Evolutionary conservation across 257 asterid genomes (phyloP).

Genomic region (Scutellaria barbata): DNA sequence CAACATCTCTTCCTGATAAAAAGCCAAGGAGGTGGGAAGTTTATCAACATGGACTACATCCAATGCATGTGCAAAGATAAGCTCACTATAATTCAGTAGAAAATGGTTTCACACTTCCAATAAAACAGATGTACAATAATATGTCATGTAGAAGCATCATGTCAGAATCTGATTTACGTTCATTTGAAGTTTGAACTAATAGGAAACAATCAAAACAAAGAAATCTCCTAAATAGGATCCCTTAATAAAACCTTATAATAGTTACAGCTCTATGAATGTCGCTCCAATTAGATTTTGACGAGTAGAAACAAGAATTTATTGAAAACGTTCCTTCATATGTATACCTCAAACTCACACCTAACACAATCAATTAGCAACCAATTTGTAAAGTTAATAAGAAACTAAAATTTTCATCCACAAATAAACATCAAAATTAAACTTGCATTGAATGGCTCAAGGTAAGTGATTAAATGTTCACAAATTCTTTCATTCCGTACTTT

Average conservation of each 20-base stretch:
- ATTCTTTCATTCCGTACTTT: not conserved
- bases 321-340: not conserved
- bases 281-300: not conserved
- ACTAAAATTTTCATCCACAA: not conserved
- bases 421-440: not conserved
- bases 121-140: not conserved
- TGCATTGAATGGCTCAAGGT: slow-evolving; percentile 32
- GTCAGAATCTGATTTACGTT: no score
- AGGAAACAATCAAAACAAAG: slow-evolving; percentile 7
- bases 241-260: not conserved
- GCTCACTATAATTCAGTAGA: slow-evolving; percentile 15
- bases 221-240: not conserved
- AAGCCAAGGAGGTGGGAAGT: slow-evolving; percentile 3
- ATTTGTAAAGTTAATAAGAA: not conserved
- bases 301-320: not conserved
- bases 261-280: not conserved
- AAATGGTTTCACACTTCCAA: not conserved
- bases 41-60: slow-evolving; percentile 17
- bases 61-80: not conserved
- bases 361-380: slow-evolving; percentile 17
- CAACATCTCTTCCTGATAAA: slow-evolving; percentile 75
- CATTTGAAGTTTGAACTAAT: not conserved
- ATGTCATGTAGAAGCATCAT: not conserved
- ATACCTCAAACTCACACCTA: not conserved
- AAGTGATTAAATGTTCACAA: not conserved